Percentiles rank a stretch among this genome's conserved stretches.
These are phyloP conservation scores for Syzygium aqueum DNA, from an alignment of 345 rosid species.

Conservation along the genomic window DNA sequence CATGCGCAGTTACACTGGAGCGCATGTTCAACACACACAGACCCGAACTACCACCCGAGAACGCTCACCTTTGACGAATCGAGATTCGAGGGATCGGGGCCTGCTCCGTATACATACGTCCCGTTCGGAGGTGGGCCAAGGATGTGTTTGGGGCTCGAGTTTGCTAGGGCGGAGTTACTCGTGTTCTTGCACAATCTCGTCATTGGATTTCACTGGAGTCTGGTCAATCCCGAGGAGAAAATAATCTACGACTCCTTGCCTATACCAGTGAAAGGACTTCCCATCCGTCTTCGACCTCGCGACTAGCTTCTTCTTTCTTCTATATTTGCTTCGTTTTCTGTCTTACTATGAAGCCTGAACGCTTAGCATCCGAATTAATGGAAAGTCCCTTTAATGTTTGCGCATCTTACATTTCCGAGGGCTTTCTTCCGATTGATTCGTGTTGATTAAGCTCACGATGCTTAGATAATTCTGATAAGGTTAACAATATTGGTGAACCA, in stretches of 20 bases:
- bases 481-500: too few species aligned
- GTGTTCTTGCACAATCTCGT: conserved; percentile 18
- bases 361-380: background rate
- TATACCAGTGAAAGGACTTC: conserved; percentile 12
- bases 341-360: background rate
- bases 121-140: conserved; percentile 21
- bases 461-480: background rate
- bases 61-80: conserved; percentile 10
- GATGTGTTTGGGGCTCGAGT: conserved; percentile 14
- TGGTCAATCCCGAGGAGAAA: conserved; percentile 2
- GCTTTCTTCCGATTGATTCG: background rate
- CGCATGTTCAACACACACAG: conserved; percentile 2
- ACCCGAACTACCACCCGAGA: background rate
- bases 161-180: conserved; percentile 7
- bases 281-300: conserved; percentile 2
- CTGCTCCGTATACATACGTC: conserved; percentile 9
- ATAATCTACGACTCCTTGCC: conserved; percentile 7
- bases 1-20: conserved; percentile 1
- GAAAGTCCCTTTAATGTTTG: background rate
- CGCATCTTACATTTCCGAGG: background rate
- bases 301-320: background rate
- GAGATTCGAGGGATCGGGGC: conserved; percentile 14
- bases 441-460: background rate
- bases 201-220: conserved; percentile 9
- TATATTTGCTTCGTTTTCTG: background rate